A percentile compares a stretch with the other conserved stretches of the same genome.
phyloP scores from a whole-genome alignment of 352 stramenopile species.

The Globisporangium radiosum region DNA sequence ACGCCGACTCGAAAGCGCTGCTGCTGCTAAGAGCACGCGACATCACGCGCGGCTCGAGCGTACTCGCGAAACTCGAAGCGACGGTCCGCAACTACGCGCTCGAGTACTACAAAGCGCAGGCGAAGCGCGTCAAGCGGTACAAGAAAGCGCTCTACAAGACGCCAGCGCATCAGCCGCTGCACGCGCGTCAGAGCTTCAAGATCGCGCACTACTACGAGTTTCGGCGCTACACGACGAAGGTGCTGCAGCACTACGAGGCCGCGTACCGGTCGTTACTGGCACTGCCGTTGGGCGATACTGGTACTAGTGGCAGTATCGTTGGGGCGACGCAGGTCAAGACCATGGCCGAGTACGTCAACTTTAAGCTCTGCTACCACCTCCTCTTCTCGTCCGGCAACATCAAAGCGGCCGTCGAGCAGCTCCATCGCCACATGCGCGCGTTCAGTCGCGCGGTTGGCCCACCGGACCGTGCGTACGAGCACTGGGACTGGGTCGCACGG shows the following conservation, averaged over 20 bases:
- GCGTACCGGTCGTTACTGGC: constrained; percentile 63
- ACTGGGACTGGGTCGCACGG: constrained; percentile 80
- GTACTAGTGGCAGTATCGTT: constrained; percentile 24
- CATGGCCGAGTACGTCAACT: constrained; percentile 84
- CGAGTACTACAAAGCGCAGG: constrained; percentile 86
- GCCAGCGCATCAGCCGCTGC: constrained; percentile 35
- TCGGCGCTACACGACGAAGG: constrained; percentile 77
- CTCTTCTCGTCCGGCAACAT: constrained; percentile 83
- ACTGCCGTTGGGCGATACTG: constrained; percentile 47
- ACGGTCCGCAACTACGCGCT: constrained; percentile 67
- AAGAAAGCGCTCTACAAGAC: constrained; percentile 75
- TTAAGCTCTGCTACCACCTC: constrained; percentile 85
- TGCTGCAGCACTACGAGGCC: constrained; percentile 79
- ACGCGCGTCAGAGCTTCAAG: constrained; percentile 83
- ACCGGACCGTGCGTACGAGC: constrained; percentile 58
- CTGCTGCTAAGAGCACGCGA: constrained; percentile 64
- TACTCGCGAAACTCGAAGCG: constrained; percentile 71
- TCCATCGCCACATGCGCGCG: constrained; percentile 73
- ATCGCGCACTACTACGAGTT: constrained; percentile 89
- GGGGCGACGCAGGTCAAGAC: constrained; percentile 66
- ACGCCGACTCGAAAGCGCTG: constrained; percentile 70
- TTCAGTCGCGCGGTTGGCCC: constrained; percentile 51
- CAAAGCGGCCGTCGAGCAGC: constrained; percentile 78
- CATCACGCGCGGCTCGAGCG: constrained; percentile 41
- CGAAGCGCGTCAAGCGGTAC: constrained; percentile 85